Base-by-base conservation (phyloP, 1,139 yeast species). In the Yamadazyma aaseri region DNA sequence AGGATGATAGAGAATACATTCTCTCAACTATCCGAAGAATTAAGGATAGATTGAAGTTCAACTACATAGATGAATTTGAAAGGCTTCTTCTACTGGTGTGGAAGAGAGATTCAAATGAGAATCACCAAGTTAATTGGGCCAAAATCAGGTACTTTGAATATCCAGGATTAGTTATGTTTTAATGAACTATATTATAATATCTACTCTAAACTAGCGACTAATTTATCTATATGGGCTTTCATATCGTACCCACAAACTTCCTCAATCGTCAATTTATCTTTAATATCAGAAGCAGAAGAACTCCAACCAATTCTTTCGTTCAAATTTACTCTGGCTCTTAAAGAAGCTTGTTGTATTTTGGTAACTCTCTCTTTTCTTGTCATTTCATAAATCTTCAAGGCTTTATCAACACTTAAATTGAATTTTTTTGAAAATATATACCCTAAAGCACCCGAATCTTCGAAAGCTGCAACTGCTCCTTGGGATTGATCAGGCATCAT, bases 401-500 rank as follows among this genome's bases (percentile, higher is more conserved):
- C 54, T 24, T 54, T 48, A 3, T 31, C 51, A 13, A 50, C 36
- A 3, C 49, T 31, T 17, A 53, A 39, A 29, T 44, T 41, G 36
- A 50, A 55, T 28, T 46, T 49, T 12, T 41, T 31, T 9, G 41
- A 38, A 17, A 43, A 43, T 14, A 43, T 40, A 16, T 41, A 43
- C 10, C 47, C 43, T 25, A 53, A 43, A 11, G 53, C 53, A 9
- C 56, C 58, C 5, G 55, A 47, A 38, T 55, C 60, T 41, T 55
- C 71, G 33, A 65, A 51, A 1, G 71, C 70, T 42, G 61, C 64
- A 3, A 64, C 65, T 9, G 71, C 71, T 12, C 71, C 71, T 33
- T 60, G 63, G 6, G 68, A 65, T 32, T 64, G 50, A 44, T 64
- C 65, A 4, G 71, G 70, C 42, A 65, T 48, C 40, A 65, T 65